phyloP scores from a whole-genome alignment of 2,329 filamentous ascomycete genomes.

The Fusarium musae region DNA sequence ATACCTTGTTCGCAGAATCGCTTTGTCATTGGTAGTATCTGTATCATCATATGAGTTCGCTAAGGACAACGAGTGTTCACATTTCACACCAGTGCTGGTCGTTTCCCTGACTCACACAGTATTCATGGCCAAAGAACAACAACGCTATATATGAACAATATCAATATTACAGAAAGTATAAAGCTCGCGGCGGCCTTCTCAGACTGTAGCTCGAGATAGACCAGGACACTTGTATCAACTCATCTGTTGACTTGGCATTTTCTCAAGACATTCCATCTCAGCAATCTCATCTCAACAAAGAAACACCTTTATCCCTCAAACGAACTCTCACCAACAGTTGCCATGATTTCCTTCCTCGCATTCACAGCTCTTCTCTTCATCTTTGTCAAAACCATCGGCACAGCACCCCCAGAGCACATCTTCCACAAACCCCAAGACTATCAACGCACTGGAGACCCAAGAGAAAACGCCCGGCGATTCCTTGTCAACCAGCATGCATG shows the following conservation, averaged over 20 bases:
- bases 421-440: not conserved
- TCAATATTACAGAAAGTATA: not conserved
- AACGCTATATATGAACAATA: not conserved
- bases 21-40: not conserved
- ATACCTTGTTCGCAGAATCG: not conserved
- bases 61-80: not conserved
- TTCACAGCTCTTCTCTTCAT: not conserved
- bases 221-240: not conserved
- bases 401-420: not conserved
- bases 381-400: not conserved
- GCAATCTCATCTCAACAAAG: not conserved
- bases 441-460: no score
- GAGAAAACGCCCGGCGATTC: not conserved
- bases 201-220: not conserved
- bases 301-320: not conserved
- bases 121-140: not conserved
- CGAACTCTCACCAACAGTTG: accelerated
- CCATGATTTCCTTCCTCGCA: not conserved
- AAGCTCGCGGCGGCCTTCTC: no score
- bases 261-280: not conserved
- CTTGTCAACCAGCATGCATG: not conserved
- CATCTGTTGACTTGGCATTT: not conserved
- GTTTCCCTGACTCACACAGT: not conserved
- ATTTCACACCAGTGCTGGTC: not conserved
- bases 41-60: not conserved